These are phyloP conservation scores for Boletus pseudopeckii DNA, from an alignment of 768 basidiomycete species.

Conservation along the genomic window DNA sequence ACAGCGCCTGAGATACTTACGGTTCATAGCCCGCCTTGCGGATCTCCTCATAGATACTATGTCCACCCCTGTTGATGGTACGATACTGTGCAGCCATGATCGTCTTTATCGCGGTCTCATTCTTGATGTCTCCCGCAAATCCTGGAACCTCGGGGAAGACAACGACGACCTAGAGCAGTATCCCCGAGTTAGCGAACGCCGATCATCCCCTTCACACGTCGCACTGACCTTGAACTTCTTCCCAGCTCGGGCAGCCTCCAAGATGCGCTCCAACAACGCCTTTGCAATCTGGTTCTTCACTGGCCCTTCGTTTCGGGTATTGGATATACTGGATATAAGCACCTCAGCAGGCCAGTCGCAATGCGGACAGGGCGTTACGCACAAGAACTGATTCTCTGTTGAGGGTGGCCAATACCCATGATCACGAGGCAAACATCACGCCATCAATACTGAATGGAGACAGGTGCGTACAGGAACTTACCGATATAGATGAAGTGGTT, in stretches of 20 bases:
- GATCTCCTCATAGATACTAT: slow-evolving; percentile 81
- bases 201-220: not conserved
- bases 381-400: slow-evolving; percentile 86
- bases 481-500: slow-evolving; percentile 92
- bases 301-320: slow-evolving; percentile 56
- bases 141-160: slow-evolving; percentile 90
- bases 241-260: slow-evolving; percentile 69
- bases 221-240: slow-evolving; percentile 69
- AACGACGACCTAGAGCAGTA: slow-evolving; percentile 62
- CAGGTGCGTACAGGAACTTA: slow-evolving; percentile 34
- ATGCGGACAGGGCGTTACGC: slow-evolving; percentile 25
- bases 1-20: slow-evolving; percentile 38
- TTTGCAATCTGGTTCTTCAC: slow-evolving; percentile 82
- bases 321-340: slow-evolving; percentile 60
- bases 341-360: slow-evolving; percentile 1
- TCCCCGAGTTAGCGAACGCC: not conserved
- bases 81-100: slow-evolving; percentile 90
- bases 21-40: slow-evolving; percentile 75
- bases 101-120: slow-evolving; percentile 57
- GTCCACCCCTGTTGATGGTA: slow-evolving; percentile 86
- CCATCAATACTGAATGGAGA: slow-evolving; percentile 5
- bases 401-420: not conserved
- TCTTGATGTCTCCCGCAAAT: slow-evolving; percentile 81
- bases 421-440: slow-evolving; percentile 12
- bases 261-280: slow-evolving; percentile 80